These are phyloP conservation scores for Butyriboletus loyo DNA, from an alignment of 768 basidiomycete genomes.

Conservation along the genomic window DNA sequence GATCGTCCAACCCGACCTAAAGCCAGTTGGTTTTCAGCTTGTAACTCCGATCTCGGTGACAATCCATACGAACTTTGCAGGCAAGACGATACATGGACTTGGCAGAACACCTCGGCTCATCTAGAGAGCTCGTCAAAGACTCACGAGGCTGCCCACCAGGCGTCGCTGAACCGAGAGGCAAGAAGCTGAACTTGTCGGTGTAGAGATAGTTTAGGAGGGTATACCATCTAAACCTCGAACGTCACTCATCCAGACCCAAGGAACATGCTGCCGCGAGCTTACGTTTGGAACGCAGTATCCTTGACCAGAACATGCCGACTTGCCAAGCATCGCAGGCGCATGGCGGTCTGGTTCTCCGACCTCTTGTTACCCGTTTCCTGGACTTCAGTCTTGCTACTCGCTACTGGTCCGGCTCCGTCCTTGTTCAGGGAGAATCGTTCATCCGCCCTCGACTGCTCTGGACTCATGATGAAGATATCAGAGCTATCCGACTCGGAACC, in stretches of 20 bases:
- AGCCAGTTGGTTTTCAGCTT: background rate
- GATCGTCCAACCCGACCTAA: conserved; percentile 18
- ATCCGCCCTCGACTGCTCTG: conserved; percentile 4
- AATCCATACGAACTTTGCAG: conserved; percentile 27
- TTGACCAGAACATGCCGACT: conserved; percentile 27
- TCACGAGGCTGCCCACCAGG: background rate
- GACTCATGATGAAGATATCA: conserved; percentile 17
- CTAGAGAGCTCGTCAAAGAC: conserved; percentile 4
- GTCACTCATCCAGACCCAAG: background rate
- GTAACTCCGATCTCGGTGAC: background rate
- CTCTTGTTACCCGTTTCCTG: background rate
- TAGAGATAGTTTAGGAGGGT: conserved; percentile 40
- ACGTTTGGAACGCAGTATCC: conserved; percentile 31
- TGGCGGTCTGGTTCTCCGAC: background rate
- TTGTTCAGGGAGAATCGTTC: background rate
- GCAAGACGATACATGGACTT: conserved; percentile 48
- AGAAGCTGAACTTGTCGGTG: conserved; percentile 33
- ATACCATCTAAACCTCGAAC: conserved; percentile 31
- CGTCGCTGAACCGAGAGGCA: conserved; percentile 24
- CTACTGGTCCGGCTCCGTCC: background rate
- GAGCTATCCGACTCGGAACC: conserved; percentile 16
- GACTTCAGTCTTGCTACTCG: conserved; percentile 6
- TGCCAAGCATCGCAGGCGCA: conserved; percentile 13
- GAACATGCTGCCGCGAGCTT: background rate
- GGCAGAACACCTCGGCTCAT: conserved; percentile 32